Evolutionary conservation across 305 asterid genomes (phyloP).

Genomic region (Fraxinus floribunda): DNA sequence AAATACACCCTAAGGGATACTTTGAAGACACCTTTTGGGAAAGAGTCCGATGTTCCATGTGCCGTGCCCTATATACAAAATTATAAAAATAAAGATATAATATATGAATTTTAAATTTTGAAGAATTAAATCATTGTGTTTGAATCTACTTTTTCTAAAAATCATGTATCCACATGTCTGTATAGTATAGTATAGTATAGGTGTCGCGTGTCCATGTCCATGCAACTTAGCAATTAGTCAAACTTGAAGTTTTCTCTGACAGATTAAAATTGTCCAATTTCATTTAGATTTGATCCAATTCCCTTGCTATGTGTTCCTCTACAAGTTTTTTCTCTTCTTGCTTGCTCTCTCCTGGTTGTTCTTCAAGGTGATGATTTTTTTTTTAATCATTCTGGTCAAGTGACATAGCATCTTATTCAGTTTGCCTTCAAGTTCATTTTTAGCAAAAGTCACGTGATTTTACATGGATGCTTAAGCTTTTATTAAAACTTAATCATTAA

Average conservation of each 20-base stretch:
- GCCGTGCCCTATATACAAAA: background rate
- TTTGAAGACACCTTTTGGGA: background rate
- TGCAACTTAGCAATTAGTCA: background rate
- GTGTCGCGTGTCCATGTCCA: background rate
- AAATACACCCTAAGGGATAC: background rate
- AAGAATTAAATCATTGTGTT: background rate
- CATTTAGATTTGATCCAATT: background rate
- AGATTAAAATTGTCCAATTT: background rate
- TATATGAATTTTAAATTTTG: background rate
- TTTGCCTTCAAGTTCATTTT: background rate
- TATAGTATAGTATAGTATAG: background rate
- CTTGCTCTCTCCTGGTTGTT: background rate
- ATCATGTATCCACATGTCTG: background rate
- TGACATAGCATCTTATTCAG: background rate
- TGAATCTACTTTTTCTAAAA: background rate
- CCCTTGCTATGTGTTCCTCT: background rate
- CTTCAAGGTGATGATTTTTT: background rate
- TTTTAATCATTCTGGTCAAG: background rate
- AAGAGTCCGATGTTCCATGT: background rate
- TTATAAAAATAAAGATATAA: background rate
- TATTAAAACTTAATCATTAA: slow-evolving; percentile 1
- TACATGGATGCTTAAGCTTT: background rate
- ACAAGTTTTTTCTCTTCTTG: background rate
- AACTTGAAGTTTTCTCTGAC: background rate
- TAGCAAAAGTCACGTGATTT: background rate